Evolutionary conservation across 2,329 filamentous ascomycete genomes (phyloP).

Genomic region (Paracoccidioides brasiliensis): DNA sequence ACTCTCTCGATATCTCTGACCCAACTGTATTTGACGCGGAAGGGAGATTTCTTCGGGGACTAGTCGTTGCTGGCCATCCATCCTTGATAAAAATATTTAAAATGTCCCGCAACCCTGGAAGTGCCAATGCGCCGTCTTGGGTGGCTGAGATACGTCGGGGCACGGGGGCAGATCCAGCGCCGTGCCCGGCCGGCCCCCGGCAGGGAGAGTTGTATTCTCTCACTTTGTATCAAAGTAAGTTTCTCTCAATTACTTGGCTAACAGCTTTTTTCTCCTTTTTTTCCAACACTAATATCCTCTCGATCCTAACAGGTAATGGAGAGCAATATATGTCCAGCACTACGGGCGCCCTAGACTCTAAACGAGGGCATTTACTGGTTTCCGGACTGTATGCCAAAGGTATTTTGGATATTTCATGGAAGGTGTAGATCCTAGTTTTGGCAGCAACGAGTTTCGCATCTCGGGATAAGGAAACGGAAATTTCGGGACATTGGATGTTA

Average conservation of each 20-base stretch:
- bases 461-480: too few relatives aligned
- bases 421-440: background rate
- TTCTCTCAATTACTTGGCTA: background rate
- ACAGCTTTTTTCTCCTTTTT: background rate
- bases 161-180: slow-evolving; percentile 9
- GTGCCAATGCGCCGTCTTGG: slow-evolving; percentile 9
- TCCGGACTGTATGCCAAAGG: slow-evolving; percentile 11
- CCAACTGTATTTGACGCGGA: slow-evolving; percentile 9
- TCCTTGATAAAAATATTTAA: slow-evolving; percentile 6
- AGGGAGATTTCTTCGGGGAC: slow-evolving; percentile 10
- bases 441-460: background rate
- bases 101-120: slow-evolving; percentile 9
- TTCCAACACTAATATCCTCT: background rate
- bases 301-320: slow-evolving; percentile 9
- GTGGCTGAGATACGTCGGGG: slow-evolving; percentile 12
- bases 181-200: slow-evolving; percentile 9
- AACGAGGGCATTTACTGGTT: slow-evolving; percentile 10
- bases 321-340: slow-evolving; percentile 9
- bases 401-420: slow-evolving; percentile 10
- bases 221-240: slow-evolving; percentile 11
- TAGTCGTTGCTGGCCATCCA: slow-evolving; percentile 9
- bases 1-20: slow-evolving; percentile 8
- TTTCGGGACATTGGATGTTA: background rate
- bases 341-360: slow-evolving; percentile 11
- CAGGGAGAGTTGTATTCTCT: slow-evolving; percentile 5